Evolutionary conservation across 768 basidiomycete species (phyloP), one percentile per base, ranked within the genome.

Genomic region (Tremella fuciformis): DNA sequence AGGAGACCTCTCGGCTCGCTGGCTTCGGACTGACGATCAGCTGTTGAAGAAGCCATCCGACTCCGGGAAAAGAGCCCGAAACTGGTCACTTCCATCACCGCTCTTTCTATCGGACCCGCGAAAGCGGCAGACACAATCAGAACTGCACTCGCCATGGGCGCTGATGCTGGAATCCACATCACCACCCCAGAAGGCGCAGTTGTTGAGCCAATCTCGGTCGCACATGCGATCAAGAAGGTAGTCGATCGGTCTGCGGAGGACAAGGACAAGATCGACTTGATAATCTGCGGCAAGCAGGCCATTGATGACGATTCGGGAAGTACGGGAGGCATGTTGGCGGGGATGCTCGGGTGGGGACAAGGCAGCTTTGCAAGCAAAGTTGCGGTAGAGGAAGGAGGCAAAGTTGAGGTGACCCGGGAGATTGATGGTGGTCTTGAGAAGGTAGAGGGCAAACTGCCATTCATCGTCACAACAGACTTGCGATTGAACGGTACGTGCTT

Each of bases 281-380:
- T 99, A 39, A 92, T 99, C 55, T 82, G 97, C 79, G 96, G 96
- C 2, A 99, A 99, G 79, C 96, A 99, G 77, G 87, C 94, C 13
- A 99, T 99, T 66, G 96, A 99, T 79, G 93, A 94, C 68, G 96
- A 99, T 75, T 82, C 89, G 6, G 89, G 90, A 3, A 87, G 92
- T 80, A 97, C 94, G 13, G 94, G 94, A 0, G 93, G 96, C 76
- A 97, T 98, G 90, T 82, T 98, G 24, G 93, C 93, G 16, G 94
- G 91, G 1, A 79, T 98, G 70, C 78, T 97, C 69, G 86, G 85
- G 16, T 96, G 92, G 88, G 83, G 87, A 9, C 94, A 98, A 79
- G 96, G 90, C 41, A 93, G 91, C 63, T 98, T 90, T 76, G 96
- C 92, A 53, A 91, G 89, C 77, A 88, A 88, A 77, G 62, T 80